Conservation (phyloP, 768 basidiomycete species). For the Trametes villosa region DNA sequence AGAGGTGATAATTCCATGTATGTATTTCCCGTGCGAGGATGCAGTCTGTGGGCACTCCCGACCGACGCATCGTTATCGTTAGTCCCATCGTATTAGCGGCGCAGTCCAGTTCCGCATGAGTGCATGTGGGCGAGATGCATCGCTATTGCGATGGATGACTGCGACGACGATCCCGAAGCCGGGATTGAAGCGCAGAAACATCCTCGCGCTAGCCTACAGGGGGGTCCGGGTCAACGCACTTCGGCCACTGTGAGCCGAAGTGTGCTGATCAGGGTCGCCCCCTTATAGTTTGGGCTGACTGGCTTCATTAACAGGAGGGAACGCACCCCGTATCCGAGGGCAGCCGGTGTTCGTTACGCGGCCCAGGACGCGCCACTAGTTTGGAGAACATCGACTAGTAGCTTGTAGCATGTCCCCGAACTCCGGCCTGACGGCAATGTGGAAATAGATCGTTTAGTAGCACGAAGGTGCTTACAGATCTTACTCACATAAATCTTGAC, state of each 20-base stretch:
- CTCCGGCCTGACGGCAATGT: no score
- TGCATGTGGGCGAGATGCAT: conserved; percentile 33
- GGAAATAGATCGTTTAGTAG: no score
- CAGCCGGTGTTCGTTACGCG: no score
- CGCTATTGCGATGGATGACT: conserved; percentile 82
- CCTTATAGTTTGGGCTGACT: no score
- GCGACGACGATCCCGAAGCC: conserved; percentile 55
- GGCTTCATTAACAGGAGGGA: no score
- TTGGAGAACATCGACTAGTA: no score
- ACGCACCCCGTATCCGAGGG: no score
- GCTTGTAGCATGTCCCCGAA: no score
- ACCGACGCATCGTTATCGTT: conserved; percentile 40
- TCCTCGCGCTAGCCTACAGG: not conserved
- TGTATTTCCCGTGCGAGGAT: conserved; percentile 8
- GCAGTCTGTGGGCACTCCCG: conserved; percentile 26
- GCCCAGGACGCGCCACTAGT: no score
- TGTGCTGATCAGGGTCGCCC: not conserved
- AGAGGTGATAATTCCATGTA: no score
- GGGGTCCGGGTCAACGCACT: not conserved
- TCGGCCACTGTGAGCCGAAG: not conserved
- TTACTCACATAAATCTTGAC: no score
- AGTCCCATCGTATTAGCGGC: conserved; percentile 36
- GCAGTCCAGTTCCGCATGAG: conserved; percentile 32
- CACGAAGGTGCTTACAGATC: no score
- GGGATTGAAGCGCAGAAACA: conserved; percentile 18